Evolutionary conservation across 176 grass and related monocot genomes (phyloP).

Genomic region (Pontederia crassipes): DNA sequence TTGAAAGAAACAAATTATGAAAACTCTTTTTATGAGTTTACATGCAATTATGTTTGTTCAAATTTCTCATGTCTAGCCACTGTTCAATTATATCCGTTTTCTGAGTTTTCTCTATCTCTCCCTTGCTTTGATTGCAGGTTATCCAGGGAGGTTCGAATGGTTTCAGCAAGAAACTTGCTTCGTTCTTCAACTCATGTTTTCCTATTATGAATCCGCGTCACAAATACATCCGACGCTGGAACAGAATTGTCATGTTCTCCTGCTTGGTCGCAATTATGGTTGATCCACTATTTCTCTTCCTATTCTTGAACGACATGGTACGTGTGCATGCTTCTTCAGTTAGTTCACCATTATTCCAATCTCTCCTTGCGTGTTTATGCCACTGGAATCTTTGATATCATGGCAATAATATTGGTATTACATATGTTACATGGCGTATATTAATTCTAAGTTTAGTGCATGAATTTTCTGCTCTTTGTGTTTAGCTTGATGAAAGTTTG

Average conservation of each 20-base stretch:
- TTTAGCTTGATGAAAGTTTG: neutral
- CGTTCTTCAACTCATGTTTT: constrained; percentile 34
- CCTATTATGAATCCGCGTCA: constrained; percentile 84
- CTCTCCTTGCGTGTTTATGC: neutral
- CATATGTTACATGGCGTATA: too few species aligned
- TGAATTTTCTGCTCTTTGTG: too few species aligned
- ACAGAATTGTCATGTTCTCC: constrained; percentile 89
- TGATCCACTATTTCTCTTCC: constrained; percentile 84
- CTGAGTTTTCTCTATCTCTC: neutral
- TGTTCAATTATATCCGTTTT: too few species aligned
- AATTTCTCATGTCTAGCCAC: too few species aligned
- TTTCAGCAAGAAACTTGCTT: constrained; percentile 55
- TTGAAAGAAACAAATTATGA: too few species aligned
- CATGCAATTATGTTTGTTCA: too few species aligned
- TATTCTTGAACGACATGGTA: constrained; percentile 58
- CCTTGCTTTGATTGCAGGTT: constrained; percentile 52
- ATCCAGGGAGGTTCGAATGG: constrained; percentile 40
- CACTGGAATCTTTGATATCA: too few species aligned
- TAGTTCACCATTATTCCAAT: too few species aligned
- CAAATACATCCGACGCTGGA: constrained; percentile 75
- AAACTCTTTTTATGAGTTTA: too few species aligned
- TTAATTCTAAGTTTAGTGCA: too few species aligned
- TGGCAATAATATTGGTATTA: too few species aligned
- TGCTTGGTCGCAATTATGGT: constrained; percentile 84
- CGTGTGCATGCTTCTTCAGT: neutral